A percentile compares a stretch with the other conserved stretches of the same genome.
These are phyloP conservation scores for Cystobasidium slooffiae DNA, from an alignment of 1,284 basidiomycete genomes.

Conservation along the genomic window DNA sequence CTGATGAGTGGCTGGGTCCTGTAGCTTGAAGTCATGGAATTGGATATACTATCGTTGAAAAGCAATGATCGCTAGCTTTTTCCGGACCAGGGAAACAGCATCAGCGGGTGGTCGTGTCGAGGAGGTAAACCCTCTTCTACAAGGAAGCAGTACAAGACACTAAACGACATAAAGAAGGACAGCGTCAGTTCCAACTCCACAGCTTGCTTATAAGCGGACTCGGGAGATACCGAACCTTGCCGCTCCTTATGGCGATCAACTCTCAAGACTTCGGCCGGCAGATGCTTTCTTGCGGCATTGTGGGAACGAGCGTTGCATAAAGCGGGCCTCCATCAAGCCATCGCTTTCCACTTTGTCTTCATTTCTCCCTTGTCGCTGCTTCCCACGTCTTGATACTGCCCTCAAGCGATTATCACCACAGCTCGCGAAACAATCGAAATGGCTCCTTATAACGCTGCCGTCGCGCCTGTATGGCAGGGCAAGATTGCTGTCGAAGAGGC, in stretches of 20 bases:
- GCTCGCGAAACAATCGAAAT: background rate
- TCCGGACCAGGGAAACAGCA: too few species aligned
- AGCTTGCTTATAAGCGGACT: background rate
- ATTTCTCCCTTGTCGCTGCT: background rate
- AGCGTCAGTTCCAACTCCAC: too few species aligned
- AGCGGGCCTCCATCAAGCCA: background rate
- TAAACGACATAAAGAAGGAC: too few species aligned
- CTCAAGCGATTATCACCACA: background rate
- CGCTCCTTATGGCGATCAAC: background rate
- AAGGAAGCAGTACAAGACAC: too few species aligned
- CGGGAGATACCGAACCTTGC: background rate
- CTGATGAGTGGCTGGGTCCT: too few species aligned
- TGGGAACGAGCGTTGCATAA: background rate
- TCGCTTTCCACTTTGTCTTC: background rate
- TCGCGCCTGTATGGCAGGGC: slow-evolving; percentile 20
- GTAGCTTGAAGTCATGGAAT: too few species aligned
- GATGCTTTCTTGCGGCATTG: slow-evolving; percentile 1
- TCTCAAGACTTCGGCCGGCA: background rate
- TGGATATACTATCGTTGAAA: too few species aligned
- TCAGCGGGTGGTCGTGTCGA: too few species aligned
- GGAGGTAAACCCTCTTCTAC: too few species aligned
- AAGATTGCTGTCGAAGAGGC: slow-evolving; percentile 36
- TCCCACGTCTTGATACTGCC: background rate
- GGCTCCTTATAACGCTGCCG: slow-evolving; percentile 17
- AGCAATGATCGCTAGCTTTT: too few species aligned